Conservation (phyloP, 768 basidiomycete genomes). For the Lyophyllum decastes region DNA sequence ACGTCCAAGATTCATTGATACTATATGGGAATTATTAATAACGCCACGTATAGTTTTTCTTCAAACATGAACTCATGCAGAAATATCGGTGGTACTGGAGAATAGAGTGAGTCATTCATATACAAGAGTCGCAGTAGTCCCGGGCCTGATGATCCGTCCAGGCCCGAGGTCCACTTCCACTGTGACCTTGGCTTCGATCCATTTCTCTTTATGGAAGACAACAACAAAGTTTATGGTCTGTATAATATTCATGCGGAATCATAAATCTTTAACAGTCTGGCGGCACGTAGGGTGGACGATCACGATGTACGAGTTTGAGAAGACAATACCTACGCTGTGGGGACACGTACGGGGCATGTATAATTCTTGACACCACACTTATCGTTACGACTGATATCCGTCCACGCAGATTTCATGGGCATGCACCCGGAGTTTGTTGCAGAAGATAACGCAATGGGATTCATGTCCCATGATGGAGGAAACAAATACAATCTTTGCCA, state of each 20-base stretch:
- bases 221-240: constrained; percentile 70
- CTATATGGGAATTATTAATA: neutral
- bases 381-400: neutral
- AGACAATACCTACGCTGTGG: constrained; percentile 84
- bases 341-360: constrained; percentile 58
- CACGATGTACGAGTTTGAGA: constrained; percentile 71
- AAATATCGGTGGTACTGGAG: constrained; percentile 81
- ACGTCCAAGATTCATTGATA: constrained; percentile 15
- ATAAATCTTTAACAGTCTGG: neutral
- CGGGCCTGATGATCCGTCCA: constrained; percentile 34
- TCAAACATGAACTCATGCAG: constrained; percentile 65
- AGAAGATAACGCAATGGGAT: constrained; percentile 61
- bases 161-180: constrained; percentile 74
- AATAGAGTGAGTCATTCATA: constrained; percentile 34
- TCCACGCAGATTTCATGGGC: constrained; percentile 55
- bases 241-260: neutral
- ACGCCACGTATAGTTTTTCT: constrained; percentile 59
- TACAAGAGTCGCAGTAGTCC: constrained; percentile 22
- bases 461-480: constrained; percentile 70
- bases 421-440: constrained; percentile 56
- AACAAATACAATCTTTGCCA: constrained; percentile 70
- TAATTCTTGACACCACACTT: neutral
- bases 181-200: constrained; percentile 73
- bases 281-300: constrained; percentile 64
- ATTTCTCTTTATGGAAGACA: constrained; percentile 72